Base-by-base conservation (phyloP, 176 grass and related monocot species). In the Canna indica region DNA sequence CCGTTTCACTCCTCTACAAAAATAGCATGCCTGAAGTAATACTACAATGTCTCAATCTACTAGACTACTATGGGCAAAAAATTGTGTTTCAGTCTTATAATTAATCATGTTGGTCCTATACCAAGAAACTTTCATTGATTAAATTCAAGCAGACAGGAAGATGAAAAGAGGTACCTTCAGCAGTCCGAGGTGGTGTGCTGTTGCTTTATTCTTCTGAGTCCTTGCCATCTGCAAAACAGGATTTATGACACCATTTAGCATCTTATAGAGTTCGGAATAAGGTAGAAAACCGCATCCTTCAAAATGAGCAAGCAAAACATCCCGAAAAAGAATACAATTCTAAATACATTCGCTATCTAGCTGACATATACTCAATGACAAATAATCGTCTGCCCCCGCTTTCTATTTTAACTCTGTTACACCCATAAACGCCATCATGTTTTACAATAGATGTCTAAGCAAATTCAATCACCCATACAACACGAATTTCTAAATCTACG, bases 141-240 rank as follows among this genome's bases (percentile, higher is more conserved):
- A 59, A 32, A 17, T 64, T 15, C 10, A 75, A 56, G 29, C 18
- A 25, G 16, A 28, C 17, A 10, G 20, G 9, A 7, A 59, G 10
- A 47, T 27, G 31, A 70, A 24, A 38, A 44, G 34, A 41, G 1
- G 31, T 18, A 99, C 94, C 89, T 99, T 99, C 50, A 99, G 68
- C 84, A 85, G 80, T 57, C 94, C 94, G 82, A 99, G 94, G 85
- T 99, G 94, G 80, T 99, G 94, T 0, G 94, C 94, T 14, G 94
- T 99, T 4, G 94, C 94, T 83, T 99, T 93, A 76, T 99, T 99
- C 56, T 99, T 93, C 73, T 99, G 94, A 0, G 94, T 93, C 74
- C 73, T 90, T 34, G 94, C 78, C 94, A 99, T 99, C 94, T 99
- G 75, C 44, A 20, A 78, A 42, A 75, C 36, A 17, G 66, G 70